phyloP scores from a whole-genome alignment of 768 basidiomycete species.

The Suillus alpinus region DNA sequence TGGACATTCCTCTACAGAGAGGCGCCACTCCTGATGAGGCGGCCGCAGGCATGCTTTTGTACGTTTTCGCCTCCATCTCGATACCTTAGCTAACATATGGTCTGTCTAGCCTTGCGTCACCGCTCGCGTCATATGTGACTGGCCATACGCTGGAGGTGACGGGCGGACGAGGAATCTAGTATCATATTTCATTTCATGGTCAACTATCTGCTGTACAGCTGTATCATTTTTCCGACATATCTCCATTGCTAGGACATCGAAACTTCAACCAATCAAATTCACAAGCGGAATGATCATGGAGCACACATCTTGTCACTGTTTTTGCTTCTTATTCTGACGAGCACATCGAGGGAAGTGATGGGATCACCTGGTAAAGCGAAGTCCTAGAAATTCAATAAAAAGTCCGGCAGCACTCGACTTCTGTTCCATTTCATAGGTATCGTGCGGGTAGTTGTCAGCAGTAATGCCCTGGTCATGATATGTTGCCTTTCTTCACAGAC shows the following conservation, averaged over 20 bases:
- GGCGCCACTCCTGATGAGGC: conserved; percentile 74
- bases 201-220: not conserved
- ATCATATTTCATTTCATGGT: not conserved
- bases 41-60: conserved; percentile 75
- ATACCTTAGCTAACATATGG: not conserved
- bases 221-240: not conserved
- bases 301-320: not conserved
- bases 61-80: conserved; percentile 28
- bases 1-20: conserved; percentile 62
- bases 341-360: not conserved
- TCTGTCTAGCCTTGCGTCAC: conserved; percentile 62
- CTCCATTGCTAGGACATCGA: not conserved
- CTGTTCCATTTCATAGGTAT: not conserved
- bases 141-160: conserved; percentile 86
- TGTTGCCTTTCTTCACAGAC: not conserved
- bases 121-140: conserved; percentile 74
- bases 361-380: not conserved
- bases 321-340: not conserved
- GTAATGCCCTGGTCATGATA: no score
- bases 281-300: not conserved
- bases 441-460: no score
- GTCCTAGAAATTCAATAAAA: not conserved
- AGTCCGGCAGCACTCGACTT: not conserved
- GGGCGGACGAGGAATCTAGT: conserved; percentile 72
- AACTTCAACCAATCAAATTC: not conserved